These are phyloP conservation scores for Aspergillus sclerotiicarbonarius DNA, from an alignment of 495 filamentous ascomycete species.

Conservation along the genomic window DNA sequence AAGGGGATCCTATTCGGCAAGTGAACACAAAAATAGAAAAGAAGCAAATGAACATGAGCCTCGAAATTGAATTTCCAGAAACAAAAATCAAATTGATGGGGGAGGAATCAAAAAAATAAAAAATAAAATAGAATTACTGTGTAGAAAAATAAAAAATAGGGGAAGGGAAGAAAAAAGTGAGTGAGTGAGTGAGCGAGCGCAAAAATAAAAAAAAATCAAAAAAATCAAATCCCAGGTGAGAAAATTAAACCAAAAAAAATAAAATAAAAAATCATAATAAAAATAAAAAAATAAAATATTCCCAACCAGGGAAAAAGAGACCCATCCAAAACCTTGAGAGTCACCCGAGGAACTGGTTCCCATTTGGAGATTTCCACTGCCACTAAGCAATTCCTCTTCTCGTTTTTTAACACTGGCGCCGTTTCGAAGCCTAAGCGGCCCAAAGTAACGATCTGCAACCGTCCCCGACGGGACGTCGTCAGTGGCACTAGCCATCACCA, in stretches of 20 bases:
- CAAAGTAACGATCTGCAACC: conserved; percentile 45
- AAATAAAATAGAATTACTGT: conserved; percentile 5
- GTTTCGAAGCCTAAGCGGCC: conserved; percentile 31
- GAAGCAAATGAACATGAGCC: conserved; percentile 13
- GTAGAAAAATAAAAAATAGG: conserved; percentile 9
- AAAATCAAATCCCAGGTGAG: not conserved
- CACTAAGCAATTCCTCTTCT: conserved; percentile 19
- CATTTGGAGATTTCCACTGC: conserved; percentile 29
- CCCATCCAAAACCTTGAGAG: conserved; percentile 26
- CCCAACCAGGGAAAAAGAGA: conserved; percentile 19
- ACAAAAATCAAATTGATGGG: conserved; percentile 6
- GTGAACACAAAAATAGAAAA: conserved; percentile 18
- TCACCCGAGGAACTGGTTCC: conserved; percentile 44
- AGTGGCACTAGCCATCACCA: conserved; percentile 44
- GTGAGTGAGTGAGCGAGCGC: conserved; percentile 6
- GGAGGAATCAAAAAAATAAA: conserved; percentile 6
- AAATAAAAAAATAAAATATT: conserved; percentile 5
- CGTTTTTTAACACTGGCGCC: conserved; percentile 23
- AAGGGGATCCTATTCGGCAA: conserved; percentile 2
- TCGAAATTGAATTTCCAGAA: conserved; percentile 10
- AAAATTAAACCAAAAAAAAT: conserved; percentile 13
- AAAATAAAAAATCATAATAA: conserved; percentile 19
- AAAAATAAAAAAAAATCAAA: conserved; percentile 15
- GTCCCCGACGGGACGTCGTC: conserved; percentile 46
- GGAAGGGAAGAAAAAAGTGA: conserved; percentile 10